Base-by-base conservation (phyloP, 2,329 filamentous ascomycete genomes). In the Fusarium marasasianum region DNA sequence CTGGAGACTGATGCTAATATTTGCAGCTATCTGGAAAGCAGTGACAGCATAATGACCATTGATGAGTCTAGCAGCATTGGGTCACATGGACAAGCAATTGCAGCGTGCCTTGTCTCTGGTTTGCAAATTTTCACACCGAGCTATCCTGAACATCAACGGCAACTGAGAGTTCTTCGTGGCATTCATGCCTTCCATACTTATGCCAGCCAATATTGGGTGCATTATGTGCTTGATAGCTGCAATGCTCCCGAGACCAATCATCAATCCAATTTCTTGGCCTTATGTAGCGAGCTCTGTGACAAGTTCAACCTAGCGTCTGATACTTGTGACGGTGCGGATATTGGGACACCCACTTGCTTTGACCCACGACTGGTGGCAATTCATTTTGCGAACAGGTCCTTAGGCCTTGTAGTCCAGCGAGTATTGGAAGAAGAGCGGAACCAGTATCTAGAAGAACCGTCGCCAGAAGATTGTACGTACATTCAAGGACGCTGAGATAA, bases 171-270 rank as follows among this genome's bases (percentile, higher is more conserved):
- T 43, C 40, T 43, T n/a, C 40, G 40, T 43, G 40, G 40, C 14
- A 43, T 43, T 17, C 40, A 43, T 43, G 40, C 40, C 40, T 43
- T 43, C 8, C 40, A 43, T 22, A 15, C 40, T 10, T 43, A 43
- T 43, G 40, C 40, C 40, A 43, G 40, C 40, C 40, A 43, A n/a
- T 43, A 43, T 43, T 43, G 40, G 40, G 40, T 11, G 8, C 22
- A 43, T 15, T 43, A n/a, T 17, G 40, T 43, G 14, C 13, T 43
- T 5, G 40, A 43, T n/a, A 43, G 6, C 13, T 43, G 6, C 22
- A n/a, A 11, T 43, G 1, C 14, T 7, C 22, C 22, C 14, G 22
- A n/a, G 6, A n/a, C 40, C 3, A 11, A 15, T 1, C 3, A 43
- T 0, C 5, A 22, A 11, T n/a, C 22, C 8, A 17, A 11, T 15